Evolutionary conservation across 805 yeast species (phyloP).

Genomic region (Ogataea neopini): DNA sequence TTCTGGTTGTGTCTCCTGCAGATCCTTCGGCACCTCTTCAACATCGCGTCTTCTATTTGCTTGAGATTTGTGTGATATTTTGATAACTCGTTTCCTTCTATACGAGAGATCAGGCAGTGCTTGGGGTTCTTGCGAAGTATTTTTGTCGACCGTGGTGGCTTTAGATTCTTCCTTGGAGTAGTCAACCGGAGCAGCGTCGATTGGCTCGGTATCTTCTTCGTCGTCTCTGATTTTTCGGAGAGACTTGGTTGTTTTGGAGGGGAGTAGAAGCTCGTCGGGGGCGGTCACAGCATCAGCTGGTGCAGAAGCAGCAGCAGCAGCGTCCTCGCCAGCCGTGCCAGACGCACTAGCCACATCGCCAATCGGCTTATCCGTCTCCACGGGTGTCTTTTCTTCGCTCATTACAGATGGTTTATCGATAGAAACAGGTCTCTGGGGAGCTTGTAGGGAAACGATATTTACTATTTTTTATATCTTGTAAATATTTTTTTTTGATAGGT

Average conservation of each 20-base stretch:
- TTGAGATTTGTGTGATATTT: conserved; percentile 13
- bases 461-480: no score
- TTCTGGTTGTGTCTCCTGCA: background rate
- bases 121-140: background rate
- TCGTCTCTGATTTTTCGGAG: conserved; percentile 8
- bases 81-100: conserved; percentile 25
- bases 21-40: background rate
- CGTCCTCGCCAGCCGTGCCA: no score
- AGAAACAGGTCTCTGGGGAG: no score
- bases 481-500: no score
- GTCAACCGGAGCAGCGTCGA: conserved; percentile 20
- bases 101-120: conserved; percentile 10
- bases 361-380: background rate
- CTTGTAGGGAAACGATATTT: no score
- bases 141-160: background rate
- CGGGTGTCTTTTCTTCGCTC: background rate
- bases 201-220: conserved; percentile 22
- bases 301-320: no score
- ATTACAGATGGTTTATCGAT: background rate
- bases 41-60: conserved; percentile 18
- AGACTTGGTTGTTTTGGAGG: conserved; percentile 8
- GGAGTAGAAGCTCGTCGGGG: conserved; percentile 5
- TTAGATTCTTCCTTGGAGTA: background rate
- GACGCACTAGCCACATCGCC: no score
- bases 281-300: background rate